Conservation (phyloP, 208 protist genomes). For the Acanthamoeba healyi region DNA sequence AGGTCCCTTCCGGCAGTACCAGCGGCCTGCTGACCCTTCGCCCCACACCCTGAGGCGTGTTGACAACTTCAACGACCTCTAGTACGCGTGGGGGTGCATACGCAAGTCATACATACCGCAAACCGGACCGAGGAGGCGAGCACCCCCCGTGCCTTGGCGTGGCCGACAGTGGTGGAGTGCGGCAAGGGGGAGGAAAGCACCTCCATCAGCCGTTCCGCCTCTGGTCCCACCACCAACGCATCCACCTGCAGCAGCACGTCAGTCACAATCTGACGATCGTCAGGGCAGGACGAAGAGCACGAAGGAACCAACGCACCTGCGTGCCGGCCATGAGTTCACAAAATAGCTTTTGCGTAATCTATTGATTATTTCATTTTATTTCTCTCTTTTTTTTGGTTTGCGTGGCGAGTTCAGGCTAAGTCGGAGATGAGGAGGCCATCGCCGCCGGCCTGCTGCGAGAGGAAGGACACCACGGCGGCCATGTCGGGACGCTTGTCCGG, state of each 20-base stretch:
- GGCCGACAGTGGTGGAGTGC: background rate
- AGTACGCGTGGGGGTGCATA: too few relatives aligned
- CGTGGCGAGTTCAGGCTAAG: background rate
- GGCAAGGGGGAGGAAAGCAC: background rate
- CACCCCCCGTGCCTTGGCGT: background rate
- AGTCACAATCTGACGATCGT: background rate
- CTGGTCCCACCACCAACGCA: background rate
- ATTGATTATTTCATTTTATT: background rate
- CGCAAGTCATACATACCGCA: background rate
- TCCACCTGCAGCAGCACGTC: background rate
- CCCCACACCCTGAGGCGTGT: background rate
- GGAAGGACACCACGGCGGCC: background rate
- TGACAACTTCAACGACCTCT: background rate
- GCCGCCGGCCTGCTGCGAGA: background rate
- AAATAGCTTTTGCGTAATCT: background rate
- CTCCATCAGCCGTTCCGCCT: background rate
- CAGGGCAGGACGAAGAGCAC: too few relatives aligned
- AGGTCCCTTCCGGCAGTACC: background rate
- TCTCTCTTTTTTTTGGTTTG: background rate
- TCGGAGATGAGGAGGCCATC: conserved; percentile 9
- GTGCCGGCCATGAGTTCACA: too few relatives aligned
- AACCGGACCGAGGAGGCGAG: background rate
- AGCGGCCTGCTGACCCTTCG: background rate
- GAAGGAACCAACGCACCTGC: too few relatives aligned
- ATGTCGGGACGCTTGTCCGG: conserved; percentile 36